These are phyloP conservation scores for Pyronema omphalodes DNA, from an alignment of 495 filamentous ascomycete species.

Conservation along the genomic window DNA sequence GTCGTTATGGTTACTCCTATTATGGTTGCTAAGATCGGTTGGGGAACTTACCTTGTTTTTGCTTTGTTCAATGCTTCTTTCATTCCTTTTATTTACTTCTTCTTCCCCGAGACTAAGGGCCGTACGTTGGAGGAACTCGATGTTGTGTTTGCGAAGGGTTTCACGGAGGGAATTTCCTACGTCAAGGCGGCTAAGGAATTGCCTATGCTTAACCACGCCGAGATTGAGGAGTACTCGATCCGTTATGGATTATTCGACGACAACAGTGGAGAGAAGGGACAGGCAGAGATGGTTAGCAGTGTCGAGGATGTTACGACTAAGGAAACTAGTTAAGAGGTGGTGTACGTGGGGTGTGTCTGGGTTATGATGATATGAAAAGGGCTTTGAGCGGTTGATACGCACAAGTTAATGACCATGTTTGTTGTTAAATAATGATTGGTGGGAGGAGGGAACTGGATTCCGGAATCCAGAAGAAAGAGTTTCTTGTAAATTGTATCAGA, in stretches of 20 bases:
- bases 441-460: no score
- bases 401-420: no score
- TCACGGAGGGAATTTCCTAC: slow-evolving; percentile 54
- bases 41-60: slow-evolving; percentile 69
- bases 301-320: no score
- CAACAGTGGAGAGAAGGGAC: not conserved
- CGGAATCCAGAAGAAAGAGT: no score
- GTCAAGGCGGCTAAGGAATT: slow-evolving; percentile 52
- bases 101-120: slow-evolving; percentile 36
- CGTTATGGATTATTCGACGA: slow-evolving; percentile 37
- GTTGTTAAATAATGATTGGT: no score
- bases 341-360: no score
- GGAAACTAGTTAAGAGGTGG: no score
- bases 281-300: no score
- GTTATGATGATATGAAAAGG: no score
- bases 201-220: slow-evolving; percentile 42
- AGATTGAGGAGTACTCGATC: slow-evolving; percentile 44
- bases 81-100: slow-evolving; percentile 51
- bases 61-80: slow-evolving; percentile 50
- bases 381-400: no score
- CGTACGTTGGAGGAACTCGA: slow-evolving; percentile 66
- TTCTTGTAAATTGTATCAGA: no score
- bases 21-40: slow-evolving; percentile 46
- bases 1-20: slow-evolving; percentile 69
- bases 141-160: slow-evolving; percentile 63